Evolutionary conservation across 2,329 filamentous ascomycete species (phyloP).

Genomic region (Ophiostoma novo-ulmi): DNA sequence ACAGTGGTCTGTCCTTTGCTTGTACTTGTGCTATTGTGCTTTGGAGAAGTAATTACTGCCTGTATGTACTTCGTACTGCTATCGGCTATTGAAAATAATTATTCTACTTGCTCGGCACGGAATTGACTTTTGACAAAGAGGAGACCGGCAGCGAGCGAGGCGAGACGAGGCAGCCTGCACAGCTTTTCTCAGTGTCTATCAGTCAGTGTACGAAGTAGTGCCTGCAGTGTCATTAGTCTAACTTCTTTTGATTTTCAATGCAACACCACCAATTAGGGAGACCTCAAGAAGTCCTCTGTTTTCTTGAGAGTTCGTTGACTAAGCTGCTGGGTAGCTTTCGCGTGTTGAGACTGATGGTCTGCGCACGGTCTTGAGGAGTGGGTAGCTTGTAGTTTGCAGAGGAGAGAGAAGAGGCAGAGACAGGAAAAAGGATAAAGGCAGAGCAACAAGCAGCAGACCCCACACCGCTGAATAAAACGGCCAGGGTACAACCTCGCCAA

Average conservation of each 20-base stretch:
- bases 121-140: not conserved
- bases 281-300: not conserved
- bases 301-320: not conserved
- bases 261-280: not conserved
- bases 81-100: not conserved
- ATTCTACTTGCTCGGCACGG: not conserved
- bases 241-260: not conserved
- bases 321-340: not conserved
- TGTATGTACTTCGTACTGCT: too few relatives aligned
- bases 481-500: not conserved
- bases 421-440: not conserved
- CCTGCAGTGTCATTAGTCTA: not conserved
- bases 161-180: not conserved
- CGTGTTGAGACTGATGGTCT: not conserved
- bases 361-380: conserved; percentile 5
- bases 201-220: not conserved
- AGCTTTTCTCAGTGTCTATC: not conserved
- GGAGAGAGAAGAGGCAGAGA: not conserved
- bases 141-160: conserved; percentile 3
- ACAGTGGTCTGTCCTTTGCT: not conserved
- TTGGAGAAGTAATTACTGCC: not conserved
- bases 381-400: not conserved
- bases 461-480: conserved; percentile 3
- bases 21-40: not conserved
- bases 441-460: not conserved